Percentiles rank a stretch among this genome's conserved stretches.
Evolutionary conservation across 345 rosid species (phyloP).

Genomic region (Sisymbrium irio): DNA sequence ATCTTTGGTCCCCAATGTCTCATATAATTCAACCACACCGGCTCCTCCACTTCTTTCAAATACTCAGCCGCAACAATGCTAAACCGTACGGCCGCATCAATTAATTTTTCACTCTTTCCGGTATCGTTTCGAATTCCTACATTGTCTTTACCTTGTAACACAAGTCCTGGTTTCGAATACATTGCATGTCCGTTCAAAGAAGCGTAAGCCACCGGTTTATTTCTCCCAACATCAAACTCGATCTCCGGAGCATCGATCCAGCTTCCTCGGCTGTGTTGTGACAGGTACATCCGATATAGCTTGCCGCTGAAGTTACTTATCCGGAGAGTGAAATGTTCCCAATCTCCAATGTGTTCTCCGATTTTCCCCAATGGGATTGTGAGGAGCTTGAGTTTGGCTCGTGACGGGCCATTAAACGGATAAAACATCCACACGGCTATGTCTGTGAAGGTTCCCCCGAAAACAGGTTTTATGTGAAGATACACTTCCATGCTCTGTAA

Average conservation of each 20-base stretch:
- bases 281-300: constrained; percentile 50
- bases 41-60: constrained; percentile 38
- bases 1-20: constrained; percentile 86
- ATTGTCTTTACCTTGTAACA: constrained; percentile 56
- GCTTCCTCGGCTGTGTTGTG: constrained; percentile 71
- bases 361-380: constrained; percentile 57
- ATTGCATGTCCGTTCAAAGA: constrained; percentile 79
- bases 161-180: constrained; percentile 69
- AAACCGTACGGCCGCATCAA: constrained; percentile 47
- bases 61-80: constrained; percentile 55
- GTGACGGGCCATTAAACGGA: constrained; percentile 80
- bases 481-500: constrained; percentile 49
- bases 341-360: constrained; percentile 84
- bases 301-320: constrained; percentile 78
- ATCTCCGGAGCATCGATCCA: constrained; percentile 67
- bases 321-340: constrained; percentile 88
- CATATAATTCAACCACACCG: constrained; percentile 61
- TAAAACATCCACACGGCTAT: constrained; percentile 74
- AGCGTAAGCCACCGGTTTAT: constrained; percentile 59
- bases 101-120: constrained; percentile 46
- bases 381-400: constrained; percentile 54
- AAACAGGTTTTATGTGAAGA: constrained; percentile 65
- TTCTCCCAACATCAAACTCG: constrained; percentile 51
- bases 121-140: constrained; percentile 75
- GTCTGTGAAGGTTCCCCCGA: constrained; percentile 73